Conservation (phyloP, 371 early-diverging fungal genomes). For the Mucor lusitanicus region DNA sequence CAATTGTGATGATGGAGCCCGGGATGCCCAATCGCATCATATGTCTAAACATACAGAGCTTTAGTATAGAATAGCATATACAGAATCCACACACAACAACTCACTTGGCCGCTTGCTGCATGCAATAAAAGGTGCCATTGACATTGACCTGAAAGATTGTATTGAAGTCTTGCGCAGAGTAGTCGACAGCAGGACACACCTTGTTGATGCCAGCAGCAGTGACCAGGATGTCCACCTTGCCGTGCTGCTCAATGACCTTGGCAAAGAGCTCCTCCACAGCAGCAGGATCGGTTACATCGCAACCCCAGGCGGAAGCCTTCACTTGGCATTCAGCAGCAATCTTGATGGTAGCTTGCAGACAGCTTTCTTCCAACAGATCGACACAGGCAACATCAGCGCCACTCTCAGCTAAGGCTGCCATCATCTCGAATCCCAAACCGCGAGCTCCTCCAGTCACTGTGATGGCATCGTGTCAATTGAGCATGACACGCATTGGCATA, state of each 20-base stretch:
- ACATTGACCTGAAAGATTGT: conserved; percentile 29
- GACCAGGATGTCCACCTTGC: conserved; percentile 92
- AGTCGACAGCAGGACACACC: conserved; percentile 21
- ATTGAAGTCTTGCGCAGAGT: conserved; percentile 20
- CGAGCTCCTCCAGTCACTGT: conserved; percentile 49
- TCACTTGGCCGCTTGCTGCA: conserved; percentile 39
- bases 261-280: conserved; percentile 84
- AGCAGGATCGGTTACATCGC: conserved; percentile 62
- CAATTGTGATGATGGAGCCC: conserved; percentile 45
- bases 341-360: conserved; percentile 17
- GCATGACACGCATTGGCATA: background rate
- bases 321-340: conserved; percentile 28
- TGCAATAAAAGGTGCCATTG: conserved; percentile 31
- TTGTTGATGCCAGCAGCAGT: conserved; percentile 84
- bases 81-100: background rate
- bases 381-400: conserved; percentile 47
- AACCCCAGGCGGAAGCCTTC: conserved; percentile 37
- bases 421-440: conserved; percentile 50
- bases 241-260: conserved; percentile 62
- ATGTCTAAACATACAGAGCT: too few relatives aligned
- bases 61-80: too few relatives aligned
- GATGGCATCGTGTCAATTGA: background rate
- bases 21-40: conserved; percentile 34
- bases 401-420: conserved; percentile 40
- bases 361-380: conserved; percentile 26